Percentiles rank a stretch among this genome's conserved stretches.
Evolutionary conservation across 176 grass and related monocot species (phyloP).

Genomic region (Oropetium thomaeum): DNA sequence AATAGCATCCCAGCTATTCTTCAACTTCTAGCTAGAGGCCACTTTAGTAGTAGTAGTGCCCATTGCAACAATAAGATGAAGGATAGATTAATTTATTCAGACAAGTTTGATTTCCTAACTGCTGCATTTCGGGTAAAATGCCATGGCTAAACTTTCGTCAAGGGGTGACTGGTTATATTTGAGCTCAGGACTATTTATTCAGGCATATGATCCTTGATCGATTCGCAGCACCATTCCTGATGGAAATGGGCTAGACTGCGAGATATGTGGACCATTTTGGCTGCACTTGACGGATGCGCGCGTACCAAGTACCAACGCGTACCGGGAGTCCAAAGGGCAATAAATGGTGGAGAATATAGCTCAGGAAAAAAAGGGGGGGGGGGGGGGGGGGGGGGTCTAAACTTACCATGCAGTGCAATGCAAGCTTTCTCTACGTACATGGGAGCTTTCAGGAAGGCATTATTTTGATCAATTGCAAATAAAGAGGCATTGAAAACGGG

Average conservation of each 20-base stretch:
- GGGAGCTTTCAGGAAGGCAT: not conserved
- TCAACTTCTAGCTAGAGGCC: slow-evolving; percentile 14
- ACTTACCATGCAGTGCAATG: slow-evolving; percentile 20
- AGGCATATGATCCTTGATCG: not conserved
- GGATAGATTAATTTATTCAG: not conserved
- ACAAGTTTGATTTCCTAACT: not conserved
- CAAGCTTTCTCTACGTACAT: not conserved
- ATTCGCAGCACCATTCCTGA: slow-evolving; percentile 2
- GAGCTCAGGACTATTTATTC: not conserved
- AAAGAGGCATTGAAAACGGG: not conserved
- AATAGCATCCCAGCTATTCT: not conserved
- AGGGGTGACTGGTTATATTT: not conserved
- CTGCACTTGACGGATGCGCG: slow-evolving; percentile 9
- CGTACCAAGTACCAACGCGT: slow-evolving; percentile 34
- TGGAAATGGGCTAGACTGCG: slow-evolving; percentile 5
- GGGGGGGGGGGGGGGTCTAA: not conserved
- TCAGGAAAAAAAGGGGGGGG: too few species aligned
- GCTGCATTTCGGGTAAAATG: not conserved
- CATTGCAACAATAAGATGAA: not conserved
- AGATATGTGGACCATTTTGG: slow-evolving; percentile 10
- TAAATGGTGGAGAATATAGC: not conserved
- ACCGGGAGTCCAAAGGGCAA: slow-evolving; percentile 28
- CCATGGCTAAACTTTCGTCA: not conserved
- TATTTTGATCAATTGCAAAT: not conserved
- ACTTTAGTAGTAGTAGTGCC: slow-evolving; percentile 8